phyloP scores from a whole-genome alignment of 768 basidiomycete genomes.

The Mycena olivaceomarginata region DNA sequence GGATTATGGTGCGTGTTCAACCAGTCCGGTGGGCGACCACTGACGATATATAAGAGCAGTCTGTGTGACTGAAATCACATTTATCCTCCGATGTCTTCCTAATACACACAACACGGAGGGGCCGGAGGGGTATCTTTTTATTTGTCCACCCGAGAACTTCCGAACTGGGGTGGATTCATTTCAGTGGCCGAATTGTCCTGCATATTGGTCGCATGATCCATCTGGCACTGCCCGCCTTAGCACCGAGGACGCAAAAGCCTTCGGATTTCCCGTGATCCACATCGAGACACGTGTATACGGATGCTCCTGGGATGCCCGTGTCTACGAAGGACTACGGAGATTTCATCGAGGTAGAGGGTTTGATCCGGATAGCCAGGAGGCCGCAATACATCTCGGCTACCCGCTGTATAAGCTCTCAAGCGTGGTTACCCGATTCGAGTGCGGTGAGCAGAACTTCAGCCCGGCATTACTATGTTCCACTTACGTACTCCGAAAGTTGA shows the following conservation, averaged over 20 bases:
- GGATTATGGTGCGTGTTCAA: not conserved
- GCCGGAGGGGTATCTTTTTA: slow-evolving; percentile 1
- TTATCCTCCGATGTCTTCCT: not conserved
- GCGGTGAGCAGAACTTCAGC: no score
- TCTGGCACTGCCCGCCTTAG: not conserved
- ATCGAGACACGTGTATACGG: not conserved
- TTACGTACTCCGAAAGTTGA: no score
- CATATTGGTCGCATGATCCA: slow-evolving; percentile 23
- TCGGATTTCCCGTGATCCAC: not conserved
- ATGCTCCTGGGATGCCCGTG: not conserved
- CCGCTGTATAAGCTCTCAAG: no score
- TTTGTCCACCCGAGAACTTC: slow-evolving; percentile 3
- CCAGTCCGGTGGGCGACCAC: not conserved
- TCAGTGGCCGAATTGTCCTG: not conserved
- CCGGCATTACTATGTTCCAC: no score
- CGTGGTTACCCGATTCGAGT: no score
- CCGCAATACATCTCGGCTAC: not conserved
- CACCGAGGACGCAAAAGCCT: not conserved
- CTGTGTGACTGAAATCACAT: not conserved
- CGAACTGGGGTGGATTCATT: not conserved
- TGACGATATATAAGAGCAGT: not conserved
- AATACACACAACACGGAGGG: no score
- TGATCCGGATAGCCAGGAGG: not conserved
- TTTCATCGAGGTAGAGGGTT: slow-evolving; percentile 10
- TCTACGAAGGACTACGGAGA: slow-evolving; percentile 3